Conservation (phyloP, 2,329 filamentous ascomycete genomes). For the Magnaporthiopsis incrustans region DNA sequence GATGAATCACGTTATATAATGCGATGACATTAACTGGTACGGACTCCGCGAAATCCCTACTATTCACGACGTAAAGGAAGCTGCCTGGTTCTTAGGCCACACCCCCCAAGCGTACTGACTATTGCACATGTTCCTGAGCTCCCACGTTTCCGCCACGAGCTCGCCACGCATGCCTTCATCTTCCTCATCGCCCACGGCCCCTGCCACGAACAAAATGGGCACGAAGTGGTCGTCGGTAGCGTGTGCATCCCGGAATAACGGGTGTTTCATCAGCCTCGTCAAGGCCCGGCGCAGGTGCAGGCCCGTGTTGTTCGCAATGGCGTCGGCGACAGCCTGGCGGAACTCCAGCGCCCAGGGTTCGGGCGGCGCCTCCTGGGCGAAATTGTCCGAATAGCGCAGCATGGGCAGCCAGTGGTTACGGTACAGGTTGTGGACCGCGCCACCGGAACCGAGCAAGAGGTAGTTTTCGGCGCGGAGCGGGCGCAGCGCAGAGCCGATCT, state of each 20-base stretch:
- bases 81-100: no score
- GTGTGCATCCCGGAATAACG: slow-evolving; percentile 57
- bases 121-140: slow-evolving; percentile 58
- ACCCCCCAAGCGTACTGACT: slow-evolving; percentile 45
- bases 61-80: no score
- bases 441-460: slow-evolving; percentile 51
- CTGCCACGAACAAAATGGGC: slow-evolving; percentile 55
- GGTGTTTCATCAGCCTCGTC: slow-evolving; percentile 61
- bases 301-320: slow-evolving; percentile 36
- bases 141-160: slow-evolving; percentile 54
- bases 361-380: slow-evolving; percentile 50
- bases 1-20: no score
- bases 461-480: slow-evolving; percentile 41
- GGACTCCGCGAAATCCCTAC: no score
- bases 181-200: slow-evolving; percentile 39
- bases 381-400: slow-evolving; percentile 53
- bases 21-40: no score
- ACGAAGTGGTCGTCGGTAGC: slow-evolving; percentile 66
- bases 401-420: slow-evolving; percentile 60
- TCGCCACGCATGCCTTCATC: slow-evolving; percentile 32
- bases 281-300: slow-evolving; percentile 43
- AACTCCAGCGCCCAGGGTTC: slow-evolving; percentile 57
- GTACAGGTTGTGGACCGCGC: slow-evolving; percentile 63
- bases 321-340: slow-evolving; percentile 50
- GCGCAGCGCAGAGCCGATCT: slow-evolving; percentile 48